Conservation (phyloP, 345 rosid genomes). For the Abelmoschus esculentus region DNA sequence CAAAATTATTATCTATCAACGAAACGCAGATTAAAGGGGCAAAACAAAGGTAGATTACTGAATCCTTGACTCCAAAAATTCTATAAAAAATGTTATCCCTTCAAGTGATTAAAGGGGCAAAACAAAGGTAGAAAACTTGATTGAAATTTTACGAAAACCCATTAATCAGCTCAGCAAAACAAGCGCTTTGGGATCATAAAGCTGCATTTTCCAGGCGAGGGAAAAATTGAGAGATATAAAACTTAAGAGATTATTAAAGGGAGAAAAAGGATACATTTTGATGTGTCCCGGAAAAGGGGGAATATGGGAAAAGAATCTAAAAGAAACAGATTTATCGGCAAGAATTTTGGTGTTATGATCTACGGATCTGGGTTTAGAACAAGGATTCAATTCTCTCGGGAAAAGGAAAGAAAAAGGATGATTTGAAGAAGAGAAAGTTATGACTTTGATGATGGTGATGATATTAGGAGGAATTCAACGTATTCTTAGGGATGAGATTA, state of each 20-base stretch:
- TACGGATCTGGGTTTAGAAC: background rate
- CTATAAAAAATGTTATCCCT: background rate
- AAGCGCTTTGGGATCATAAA: background rate
- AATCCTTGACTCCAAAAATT: background rate
- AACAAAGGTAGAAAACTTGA: constrained; percentile 13
- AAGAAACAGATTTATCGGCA: constrained; percentile 19
- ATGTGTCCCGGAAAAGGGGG: background rate
- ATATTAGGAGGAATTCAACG: background rate
- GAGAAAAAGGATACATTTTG: background rate
- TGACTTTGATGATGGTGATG: background rate
- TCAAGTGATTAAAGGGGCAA: background rate
- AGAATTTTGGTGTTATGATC: constrained; percentile 15
- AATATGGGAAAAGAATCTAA: constrained; percentile 10
- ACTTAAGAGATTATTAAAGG: background rate
- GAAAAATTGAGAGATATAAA: background rate
- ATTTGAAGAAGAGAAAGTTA: background rate
- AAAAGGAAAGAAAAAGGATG: background rate
- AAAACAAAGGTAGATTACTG: constrained; percentile 9
- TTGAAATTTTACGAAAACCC: constrained; percentile 18
- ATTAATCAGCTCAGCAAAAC: constrained; percentile 11
- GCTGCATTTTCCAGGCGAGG: constrained; percentile 17
- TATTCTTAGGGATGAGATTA: background rate
- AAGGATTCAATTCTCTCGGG: constrained; percentile 17
- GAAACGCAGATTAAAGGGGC: too few relatives aligned
- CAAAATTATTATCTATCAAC: constrained; percentile 11